Evolutionary conservation across 2,329 filamentous ascomycete genomes (phyloP), one percentile per base, ranked within the genome.

Genomic region (Verticillium dahliae): DNA sequence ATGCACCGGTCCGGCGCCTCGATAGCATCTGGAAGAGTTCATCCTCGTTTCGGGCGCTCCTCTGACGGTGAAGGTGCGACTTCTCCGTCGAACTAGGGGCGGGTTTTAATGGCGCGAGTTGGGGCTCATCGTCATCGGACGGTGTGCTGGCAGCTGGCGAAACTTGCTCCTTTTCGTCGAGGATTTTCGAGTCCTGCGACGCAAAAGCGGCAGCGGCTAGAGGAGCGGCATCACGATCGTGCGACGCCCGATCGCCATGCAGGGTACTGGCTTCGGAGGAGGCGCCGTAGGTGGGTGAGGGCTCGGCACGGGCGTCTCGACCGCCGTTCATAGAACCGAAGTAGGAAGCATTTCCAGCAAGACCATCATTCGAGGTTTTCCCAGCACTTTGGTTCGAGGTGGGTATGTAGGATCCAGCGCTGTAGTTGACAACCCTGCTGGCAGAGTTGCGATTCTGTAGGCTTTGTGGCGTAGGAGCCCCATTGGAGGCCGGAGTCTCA

Each of bases 1-100:
- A 63, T 0, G 68, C 67, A 55, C 63, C 68, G 0, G 80, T 82
- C n/a, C 78, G 78, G 6, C 81, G 78, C 13, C 77, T 75, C 0
- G 82, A 84, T 0, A 85, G 65, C 0, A 71, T 76, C 1, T 75
- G 73, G 63, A 85, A 81, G 0, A 85, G 65, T 22, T 85, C 81
- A 31, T 85, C 80, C 67, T 85, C 82, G 2, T 74, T 79, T 3
- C 69, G 69, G 1, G 62, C 62, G 1, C 68, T 72, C n/a, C 64
- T 67, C 18, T 66, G 68, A 31, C 65, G 71, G 33, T 68, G 63
- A 0, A 73, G 54, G 0, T 62, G 38, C 0, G 67, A 67, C 9
- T 63, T 68, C 9, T 68, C 63, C 14, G 67, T 33, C 2, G 64
- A 60, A 3, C 61, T 59, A 1, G 63, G 59, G 27, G 63, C 57